Evolutionary conservation across 2,329 filamentous ascomycete species (phyloP), one percentile per base, ranked within the genome.

Genomic region (Fusarium luffae): DNA sequence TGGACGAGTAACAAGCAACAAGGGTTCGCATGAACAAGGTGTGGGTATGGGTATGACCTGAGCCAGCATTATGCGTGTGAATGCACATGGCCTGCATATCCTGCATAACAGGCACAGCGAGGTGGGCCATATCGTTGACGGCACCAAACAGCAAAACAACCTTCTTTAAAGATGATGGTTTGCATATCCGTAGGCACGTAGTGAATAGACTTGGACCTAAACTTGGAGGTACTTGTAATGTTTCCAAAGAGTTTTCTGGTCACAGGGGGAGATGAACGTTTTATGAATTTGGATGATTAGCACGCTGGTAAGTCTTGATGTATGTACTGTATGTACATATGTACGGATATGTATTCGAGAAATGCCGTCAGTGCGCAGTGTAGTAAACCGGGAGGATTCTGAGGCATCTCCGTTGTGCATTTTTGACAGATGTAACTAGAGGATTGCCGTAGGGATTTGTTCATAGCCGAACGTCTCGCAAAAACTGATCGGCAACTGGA

Each of bases 21-120:
- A 69, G 63, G 59, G 68, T 71, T 75, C 55, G 69, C 73, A 75
- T 74, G 65, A 71, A 62, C 40, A 68, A 69, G 59, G 63, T 61
- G 58, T 56, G 52, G 54, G 48, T 47, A 58, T 59, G 54, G 58
- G 64, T 59, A 70, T 64, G 64, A 56, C 64, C 59, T 63, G 54
- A 25, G 28, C 42, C 55, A 54, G 51, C 41, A 57, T 68, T 43
- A 49, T 60, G 58, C 54, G 54, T 48, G 19, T 50, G 54, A 60
- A 48, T 70, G 49, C 48, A 43, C 19, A 63, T 58, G 43, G 49
- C 41, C 64, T 70, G 58, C 64, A 63, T 54, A 49, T 42, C 23
- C 54, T 68, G 66, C 67, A 69, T 69, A 70, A 40, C 42, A 37
- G 49, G 57, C 67, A 70, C 67, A 70, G 43, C 58, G 63, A 50